Conservation (phyloP, 306 rosid genomes). For the Pterocarpus macrocarpus region DNA sequence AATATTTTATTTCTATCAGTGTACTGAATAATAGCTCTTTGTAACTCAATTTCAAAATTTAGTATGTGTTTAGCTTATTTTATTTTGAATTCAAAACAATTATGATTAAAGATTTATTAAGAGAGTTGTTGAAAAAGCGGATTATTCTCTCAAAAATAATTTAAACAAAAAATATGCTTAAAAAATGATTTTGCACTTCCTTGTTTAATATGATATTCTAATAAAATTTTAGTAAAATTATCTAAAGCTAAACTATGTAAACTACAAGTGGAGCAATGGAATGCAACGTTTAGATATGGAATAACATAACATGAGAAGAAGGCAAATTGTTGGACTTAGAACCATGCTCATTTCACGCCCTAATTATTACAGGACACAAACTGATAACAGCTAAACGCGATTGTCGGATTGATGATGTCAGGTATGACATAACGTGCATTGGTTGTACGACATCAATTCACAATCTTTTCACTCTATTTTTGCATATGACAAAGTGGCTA, state of each 20-base stretch:
- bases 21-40: neutral
- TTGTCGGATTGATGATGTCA: constrained; percentile 3
- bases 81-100: no score
- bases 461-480: neutral
- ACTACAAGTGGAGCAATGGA: no score
- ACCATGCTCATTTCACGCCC: neutral
- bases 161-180: neutral
- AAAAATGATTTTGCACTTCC: no score
- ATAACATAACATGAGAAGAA: no score
- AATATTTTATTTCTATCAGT: neutral
- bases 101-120: neutral
- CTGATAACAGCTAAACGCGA: constrained; percentile 17
- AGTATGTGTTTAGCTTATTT: neutral
- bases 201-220: no score
- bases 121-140: neutral
- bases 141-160: neutral
- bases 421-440: neutral
- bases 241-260: no score
- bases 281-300: no score
- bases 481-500: no score
- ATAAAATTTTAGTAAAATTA: no score
- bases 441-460: constrained; percentile 1
- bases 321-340: no score
- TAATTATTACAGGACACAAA: constrained; percentile 4
- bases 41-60: neutral